A percentile compares a stretch with the other conserved stretches of the same genome.
These are phyloP conservation scores for Tolypocladium pustulatum DNA, from an alignment of 2,329 filamentous ascomycete species.

Conservation along the genomic window DNA sequence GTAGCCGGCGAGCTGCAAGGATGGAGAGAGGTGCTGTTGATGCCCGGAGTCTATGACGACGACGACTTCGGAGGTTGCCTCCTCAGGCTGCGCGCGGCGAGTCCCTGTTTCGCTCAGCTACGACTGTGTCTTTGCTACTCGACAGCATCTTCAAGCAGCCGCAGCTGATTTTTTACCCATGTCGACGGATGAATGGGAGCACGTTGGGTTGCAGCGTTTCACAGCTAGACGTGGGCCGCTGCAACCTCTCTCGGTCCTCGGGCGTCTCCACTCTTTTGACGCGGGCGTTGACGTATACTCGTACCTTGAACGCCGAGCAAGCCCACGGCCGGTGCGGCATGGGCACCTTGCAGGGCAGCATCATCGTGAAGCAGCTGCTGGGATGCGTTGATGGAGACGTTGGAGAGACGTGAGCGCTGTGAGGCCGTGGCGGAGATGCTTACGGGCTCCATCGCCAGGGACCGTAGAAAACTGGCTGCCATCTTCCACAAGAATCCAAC, in stretches of 20 bases:
- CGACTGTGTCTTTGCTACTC: neutral
- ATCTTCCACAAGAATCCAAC: no score
- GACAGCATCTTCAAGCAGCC: neutral
- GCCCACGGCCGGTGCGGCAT: neutral
- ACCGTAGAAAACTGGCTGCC: neutral
- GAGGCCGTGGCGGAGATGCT: neutral
- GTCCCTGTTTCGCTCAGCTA: neutral
- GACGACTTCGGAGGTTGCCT: neutral
- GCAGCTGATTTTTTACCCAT: neutral
- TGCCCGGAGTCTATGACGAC: neutral
- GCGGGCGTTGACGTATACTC: neutral
- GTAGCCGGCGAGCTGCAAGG: neutral
- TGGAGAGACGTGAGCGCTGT: neutral
- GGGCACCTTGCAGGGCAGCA: no score
- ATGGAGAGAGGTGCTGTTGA: neutral
- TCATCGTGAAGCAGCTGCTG: neutral
- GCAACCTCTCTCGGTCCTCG: neutral
- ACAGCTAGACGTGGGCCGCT: neutral
- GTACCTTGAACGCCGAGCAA: neutral
- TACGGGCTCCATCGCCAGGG: neutral
- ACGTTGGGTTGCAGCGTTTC: neutral
- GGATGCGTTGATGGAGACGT: neutral
- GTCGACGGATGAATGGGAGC: neutral
- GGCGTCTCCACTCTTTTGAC: neutral
- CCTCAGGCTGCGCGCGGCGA: neutral